Evolutionary conservation across 305 asterid species (phyloP).

Genomic region (Solanum aculeatissimum): DNA sequence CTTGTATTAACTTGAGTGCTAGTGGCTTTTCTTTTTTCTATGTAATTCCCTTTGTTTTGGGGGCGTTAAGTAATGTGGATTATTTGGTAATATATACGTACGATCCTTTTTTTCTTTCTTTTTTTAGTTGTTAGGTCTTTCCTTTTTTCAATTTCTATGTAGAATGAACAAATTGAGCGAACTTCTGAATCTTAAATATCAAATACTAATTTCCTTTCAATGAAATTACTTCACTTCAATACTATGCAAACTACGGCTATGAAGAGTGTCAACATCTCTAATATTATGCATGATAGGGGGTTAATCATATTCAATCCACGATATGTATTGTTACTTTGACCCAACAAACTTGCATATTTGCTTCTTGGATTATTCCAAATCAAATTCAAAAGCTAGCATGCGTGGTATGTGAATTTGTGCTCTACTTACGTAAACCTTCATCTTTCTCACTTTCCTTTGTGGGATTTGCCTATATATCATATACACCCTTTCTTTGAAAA

Average conservation of each 20-base stretch:
- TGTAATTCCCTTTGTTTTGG: slow-evolving; percentile 20
- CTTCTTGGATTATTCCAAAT: not conserved
- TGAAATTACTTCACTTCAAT: not conserved
- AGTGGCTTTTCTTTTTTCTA: not conserved
- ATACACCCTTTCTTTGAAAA: not conserved
- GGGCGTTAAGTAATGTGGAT: not conserved
- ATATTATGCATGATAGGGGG: not conserved
- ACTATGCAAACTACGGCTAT: not conserved
- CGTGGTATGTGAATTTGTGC: not conserved
- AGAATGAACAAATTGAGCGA: not conserved
- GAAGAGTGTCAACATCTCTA: not conserved
- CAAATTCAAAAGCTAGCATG: not conserved
- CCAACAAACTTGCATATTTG: not conserved
- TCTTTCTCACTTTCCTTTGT: not conserved
- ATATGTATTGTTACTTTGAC: not conserved
- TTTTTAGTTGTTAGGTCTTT: not conserved
- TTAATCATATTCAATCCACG: not conserved
- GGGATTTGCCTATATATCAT: not conserved
- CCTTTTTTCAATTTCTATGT: not conserved
- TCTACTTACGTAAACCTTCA: not conserved
- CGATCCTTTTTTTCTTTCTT: not conserved
- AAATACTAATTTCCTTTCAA: not conserved
- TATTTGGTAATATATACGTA: not conserved
- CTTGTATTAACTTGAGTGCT: slow-evolving; percentile 16
- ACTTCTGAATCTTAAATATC: not conserved